phyloP scores from a whole-genome alignment of 2,329 filamentous ascomycete species.

The Basipetospora sp. region DNA sequence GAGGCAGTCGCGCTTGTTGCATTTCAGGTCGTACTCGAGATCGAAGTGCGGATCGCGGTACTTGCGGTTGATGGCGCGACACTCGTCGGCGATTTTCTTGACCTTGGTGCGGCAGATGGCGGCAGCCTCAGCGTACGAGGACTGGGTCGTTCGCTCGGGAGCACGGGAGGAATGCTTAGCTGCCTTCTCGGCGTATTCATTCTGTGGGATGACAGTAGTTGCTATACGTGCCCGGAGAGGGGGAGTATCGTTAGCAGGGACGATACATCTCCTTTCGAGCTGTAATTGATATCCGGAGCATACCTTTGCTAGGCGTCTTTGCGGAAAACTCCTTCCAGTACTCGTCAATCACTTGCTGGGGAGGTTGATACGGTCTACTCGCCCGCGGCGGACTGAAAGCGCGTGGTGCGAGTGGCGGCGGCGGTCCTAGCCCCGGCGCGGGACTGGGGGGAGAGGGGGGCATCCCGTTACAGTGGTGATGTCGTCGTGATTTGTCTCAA shows the following conservation, averaged over 20 bases:
- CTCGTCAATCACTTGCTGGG: constrained; percentile 54
- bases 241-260: no score
- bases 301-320: constrained; percentile 55
- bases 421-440: no score
- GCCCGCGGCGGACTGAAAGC: no score
- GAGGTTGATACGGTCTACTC: no score
- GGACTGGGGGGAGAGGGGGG: no score
- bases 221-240: no score
- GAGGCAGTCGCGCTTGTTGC: constrained; percentile 17
- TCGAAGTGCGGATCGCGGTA: constrained; percentile 81
- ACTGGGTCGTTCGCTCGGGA: constrained; percentile 39
- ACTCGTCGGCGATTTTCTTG: constrained; percentile 47
- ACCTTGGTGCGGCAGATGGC: constrained; percentile 53
- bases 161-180: constrained; percentile 39
- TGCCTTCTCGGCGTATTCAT: constrained; percentile 46
- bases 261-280: no score
- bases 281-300: no score
- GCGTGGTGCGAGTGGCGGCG: no score
- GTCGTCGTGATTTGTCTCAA: no score
- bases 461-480: no score
- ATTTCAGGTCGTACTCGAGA: constrained; percentile 62
- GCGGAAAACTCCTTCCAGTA: constrained; percentile 62
- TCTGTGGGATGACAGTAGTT: constrained; percentile 55
- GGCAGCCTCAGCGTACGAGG: constrained; percentile 59
- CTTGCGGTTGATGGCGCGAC: constrained; percentile 58